phyloP scores from a whole-genome alignment of 108 stramenopile genomes.

The Skeletonema tropicum region DNA sequence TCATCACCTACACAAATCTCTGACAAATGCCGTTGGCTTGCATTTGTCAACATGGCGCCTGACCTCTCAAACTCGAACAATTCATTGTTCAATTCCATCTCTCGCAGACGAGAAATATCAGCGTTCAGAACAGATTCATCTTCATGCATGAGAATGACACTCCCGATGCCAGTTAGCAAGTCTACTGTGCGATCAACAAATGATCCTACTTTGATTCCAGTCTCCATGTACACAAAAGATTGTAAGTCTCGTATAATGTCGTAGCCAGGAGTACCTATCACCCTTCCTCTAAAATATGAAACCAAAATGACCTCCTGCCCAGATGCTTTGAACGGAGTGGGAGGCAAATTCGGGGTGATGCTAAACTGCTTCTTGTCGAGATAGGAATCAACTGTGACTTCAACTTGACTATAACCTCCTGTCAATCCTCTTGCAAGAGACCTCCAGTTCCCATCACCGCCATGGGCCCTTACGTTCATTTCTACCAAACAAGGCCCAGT shows the following conservation, averaged over 20 bases:
- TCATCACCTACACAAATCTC: conserved; percentile 1
- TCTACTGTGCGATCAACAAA: conserved; percentile 83
- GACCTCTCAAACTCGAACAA: conserved; percentile 56
- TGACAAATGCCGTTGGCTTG: conserved; percentile 3
- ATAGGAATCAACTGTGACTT: conserved; percentile 84
- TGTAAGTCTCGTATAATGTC: conserved; percentile 73
- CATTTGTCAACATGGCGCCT: conserved; percentile 11
- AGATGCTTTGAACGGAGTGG: conserved; percentile 79
- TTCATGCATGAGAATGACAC: conserved; percentile 80
- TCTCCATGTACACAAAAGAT: conserved; percentile 85
- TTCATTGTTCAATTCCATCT: conserved; percentile 63
- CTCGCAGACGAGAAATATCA: conserved; percentile 45
- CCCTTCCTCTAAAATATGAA: conserved; percentile 68
- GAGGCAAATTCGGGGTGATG: conserved; percentile 64
- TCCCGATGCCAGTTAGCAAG: conserved; percentile 82
- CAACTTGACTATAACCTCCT: conserved; percentile 89
- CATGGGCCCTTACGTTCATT: conserved; percentile 83
- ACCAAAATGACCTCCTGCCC: conserved; percentile 90
- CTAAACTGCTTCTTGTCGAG: conserved; percentile 69
- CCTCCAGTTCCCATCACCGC: conserved; percentile 93
- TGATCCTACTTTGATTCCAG: conserved; percentile 74
- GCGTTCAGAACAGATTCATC: conserved; percentile 60
- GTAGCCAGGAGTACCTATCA: conserved; percentile 80
- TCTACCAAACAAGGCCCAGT: conserved; percentile 91
- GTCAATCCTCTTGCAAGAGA: conserved; percentile 71